Base-by-base conservation (phyloP, 768 basidiomycete species). In the Calocybe indica region DNA sequence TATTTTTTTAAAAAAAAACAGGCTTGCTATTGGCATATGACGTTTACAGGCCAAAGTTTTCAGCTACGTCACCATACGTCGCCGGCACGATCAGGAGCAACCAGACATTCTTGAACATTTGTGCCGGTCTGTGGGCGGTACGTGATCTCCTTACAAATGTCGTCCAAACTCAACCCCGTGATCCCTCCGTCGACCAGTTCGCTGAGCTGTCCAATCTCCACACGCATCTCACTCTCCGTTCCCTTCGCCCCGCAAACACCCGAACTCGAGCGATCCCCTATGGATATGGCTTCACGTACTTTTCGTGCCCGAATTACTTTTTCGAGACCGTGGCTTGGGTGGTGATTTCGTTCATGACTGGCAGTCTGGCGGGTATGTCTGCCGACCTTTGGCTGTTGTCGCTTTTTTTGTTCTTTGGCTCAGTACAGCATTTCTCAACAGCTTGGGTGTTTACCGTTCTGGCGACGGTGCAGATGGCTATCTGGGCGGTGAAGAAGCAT, bases 401-500 rank as follows among this genome's bases (percentile, higher is more conserved):
- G 46, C 31, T 43, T 9, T 34, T 29, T 47, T 47, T 34, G 46
- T 43, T 28, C 45, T 22, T 14, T 50, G 29, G 47, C 43, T 7
- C 46, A 36, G 3, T 31, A 12, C 13, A n/a, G 51, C 38, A 14
- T 28, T 41, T 15, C 35, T 37, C 35, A 43, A 2, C 52, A 88
- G 85, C 80, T 13, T 76, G 65, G 52, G 50, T 85, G 14, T 98
- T 95, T 67, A 63, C 80, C 39, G 72, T 68, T 7, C 74, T 89
- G 37, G 73, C 78, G 1, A 69, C 71, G 0, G 76, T 52, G 32
- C 82, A 82, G 55, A 97, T 97, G 92, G 69, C 73, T 9, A 54
- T 76, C 6, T 99, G 96, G 96, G 94, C 94, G 10, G 58, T 77
- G 36, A 92, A 94, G 74, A 98, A 96, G 71, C 94, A 97, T 57